phyloP scores from a whole-genome alignment of 768 basidiomycete species.

The Termitomyces sp. region DNA sequence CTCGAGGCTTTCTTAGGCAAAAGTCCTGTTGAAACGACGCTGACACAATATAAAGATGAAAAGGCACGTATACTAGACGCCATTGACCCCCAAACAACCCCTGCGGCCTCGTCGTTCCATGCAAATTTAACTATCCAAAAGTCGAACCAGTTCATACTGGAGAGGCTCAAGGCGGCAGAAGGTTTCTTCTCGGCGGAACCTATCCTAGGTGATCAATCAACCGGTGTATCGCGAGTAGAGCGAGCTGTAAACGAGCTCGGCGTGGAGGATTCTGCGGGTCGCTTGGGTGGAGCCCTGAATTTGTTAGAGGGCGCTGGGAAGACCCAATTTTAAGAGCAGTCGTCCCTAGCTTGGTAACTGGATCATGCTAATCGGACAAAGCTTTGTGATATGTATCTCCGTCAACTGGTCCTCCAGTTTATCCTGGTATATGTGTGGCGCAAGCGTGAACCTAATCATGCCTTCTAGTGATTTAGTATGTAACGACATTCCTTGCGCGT shows the following conservation, averaged over 20 bases:
- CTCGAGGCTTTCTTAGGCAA: neutral
- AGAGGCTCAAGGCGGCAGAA: conserved; percentile 48
- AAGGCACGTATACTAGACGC: conserved; percentile 35
- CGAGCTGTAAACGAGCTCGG: conserved; percentile 28
- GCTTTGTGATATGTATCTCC: neutral
- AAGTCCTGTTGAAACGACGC: conserved; percentile 1
- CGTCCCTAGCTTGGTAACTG: neutral
- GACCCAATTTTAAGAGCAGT: neutral
- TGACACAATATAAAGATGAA: conserved; percentile 32
- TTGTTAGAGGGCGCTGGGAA: conserved; percentile 42
- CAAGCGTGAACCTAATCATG: neutral
- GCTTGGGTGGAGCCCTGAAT: conserved; percentile 34
- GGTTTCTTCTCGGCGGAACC: conserved; percentile 30
- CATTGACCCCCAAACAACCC: conserved; percentile 18
- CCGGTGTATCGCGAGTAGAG: conserved; percentile 42
- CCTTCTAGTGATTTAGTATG: neutral
- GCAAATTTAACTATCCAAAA: conserved; percentile 30
- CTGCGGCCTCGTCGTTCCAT: conserved; percentile 1
- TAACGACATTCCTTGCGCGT: neutral
- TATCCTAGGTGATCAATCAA: conserved; percentile 2
- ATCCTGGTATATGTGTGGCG: neutral
- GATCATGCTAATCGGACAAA: neutral
- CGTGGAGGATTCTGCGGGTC: conserved; percentile 19
- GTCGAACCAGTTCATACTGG: conserved; percentile 44
- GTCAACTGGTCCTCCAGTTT: neutral